Conservation (phyloP, 2,329 filamentous ascomycete species). For the Epichloe elymi region DNA sequence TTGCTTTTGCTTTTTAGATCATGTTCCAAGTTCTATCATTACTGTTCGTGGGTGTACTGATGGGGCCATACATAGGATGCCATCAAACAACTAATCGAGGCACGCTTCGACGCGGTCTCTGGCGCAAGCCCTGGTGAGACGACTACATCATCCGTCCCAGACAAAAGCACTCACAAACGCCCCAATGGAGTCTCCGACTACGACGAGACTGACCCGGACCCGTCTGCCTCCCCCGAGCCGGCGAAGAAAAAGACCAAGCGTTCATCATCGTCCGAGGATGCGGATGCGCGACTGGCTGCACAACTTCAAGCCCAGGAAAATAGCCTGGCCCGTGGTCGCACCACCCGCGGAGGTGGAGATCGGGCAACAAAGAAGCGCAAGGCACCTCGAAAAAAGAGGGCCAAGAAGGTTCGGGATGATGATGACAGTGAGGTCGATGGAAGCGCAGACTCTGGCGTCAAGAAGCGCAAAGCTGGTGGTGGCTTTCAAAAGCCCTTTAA, state of each 20-base stretch:
- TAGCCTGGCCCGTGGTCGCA: conserved; percentile 47
- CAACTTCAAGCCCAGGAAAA: conserved; percentile 90
- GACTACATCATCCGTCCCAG: conserved; percentile 20
- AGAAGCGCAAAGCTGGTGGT: conserved; percentile 73
- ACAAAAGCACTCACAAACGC: conserved; percentile 22
- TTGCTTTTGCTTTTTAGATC: not conserved
- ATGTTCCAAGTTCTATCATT: not conserved
- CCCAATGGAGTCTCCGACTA: conserved; percentile 23
- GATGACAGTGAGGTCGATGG: conserved; percentile 69
- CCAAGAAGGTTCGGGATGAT: conserved; percentile 59
- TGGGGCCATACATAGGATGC: conserved; percentile 39
- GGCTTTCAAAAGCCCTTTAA: conserved; percentile 85
- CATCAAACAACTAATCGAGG: conserved; percentile 60
- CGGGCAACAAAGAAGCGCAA: conserved; percentile 53
- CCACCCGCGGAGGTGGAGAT: conserved; percentile 64
- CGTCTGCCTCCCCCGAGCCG: conserved; percentile 31
- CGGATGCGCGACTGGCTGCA: conserved; percentile 77
- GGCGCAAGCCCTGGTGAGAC: conserved; percentile 34
- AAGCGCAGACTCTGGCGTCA: conserved; percentile 41
- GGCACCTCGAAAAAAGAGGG: conserved; percentile 60
- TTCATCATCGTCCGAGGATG: conserved; percentile 47
- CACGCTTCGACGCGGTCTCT: conserved; percentile 59
- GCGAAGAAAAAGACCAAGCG: conserved; percentile 56
- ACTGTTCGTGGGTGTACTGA: not conserved
- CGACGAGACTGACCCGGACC: conserved; percentile 34